Percentiles rank a stretch among this genome's conserved stretches.
Evolutionary conservation across 805 yeast genomes (phyloP).

Genomic region (Wickerhamomyces sydowiorum): DNA sequence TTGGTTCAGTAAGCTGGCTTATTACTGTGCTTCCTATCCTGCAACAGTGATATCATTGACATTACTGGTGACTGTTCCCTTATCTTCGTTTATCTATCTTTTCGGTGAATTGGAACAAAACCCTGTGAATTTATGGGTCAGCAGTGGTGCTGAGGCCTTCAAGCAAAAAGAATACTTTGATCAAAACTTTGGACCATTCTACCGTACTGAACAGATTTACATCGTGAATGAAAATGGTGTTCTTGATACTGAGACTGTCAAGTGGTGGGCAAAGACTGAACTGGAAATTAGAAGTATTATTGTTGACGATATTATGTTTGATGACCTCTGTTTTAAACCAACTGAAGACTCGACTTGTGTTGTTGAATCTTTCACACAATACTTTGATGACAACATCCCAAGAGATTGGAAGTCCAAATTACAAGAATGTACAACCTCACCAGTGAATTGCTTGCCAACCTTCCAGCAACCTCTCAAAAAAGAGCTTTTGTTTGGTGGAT

Average conservation of each 20-base stretch:
- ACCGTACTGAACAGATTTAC: conserved; percentile 79
- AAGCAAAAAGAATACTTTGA: conserved; percentile 68
- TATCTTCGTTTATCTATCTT: conserved; percentile 46
- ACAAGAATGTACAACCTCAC: conserved; percentile 61
- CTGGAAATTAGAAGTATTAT: conserved; percentile 36
- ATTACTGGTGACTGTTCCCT: conserved; percentile 31
- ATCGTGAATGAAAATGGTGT: conserved; percentile 64
- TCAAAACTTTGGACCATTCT: conserved; percentile 84
- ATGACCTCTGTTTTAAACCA: conserved; percentile 81
- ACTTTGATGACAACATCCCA: conserved; percentile 65
- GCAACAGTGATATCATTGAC: conserved; percentile 40
- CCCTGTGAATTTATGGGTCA: conserved; percentile 89
- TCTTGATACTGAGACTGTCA: conserved; percentile 57
- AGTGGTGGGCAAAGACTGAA: conserved; percentile 92
- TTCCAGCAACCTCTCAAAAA: conserved; percentile 87
- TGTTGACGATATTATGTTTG: conserved; percentile 31
- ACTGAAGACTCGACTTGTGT: conserved; percentile 69
- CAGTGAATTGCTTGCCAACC: conserved; percentile 84
- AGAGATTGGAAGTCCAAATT: conserved; percentile 52
- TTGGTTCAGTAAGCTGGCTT: conserved; percentile 46
- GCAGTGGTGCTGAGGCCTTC: conserved; percentile 65
- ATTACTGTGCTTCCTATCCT: conserved; percentile 59
- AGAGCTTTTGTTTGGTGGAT: conserved; percentile 64
- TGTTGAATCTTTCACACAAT: conserved; percentile 84
- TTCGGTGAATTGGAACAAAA: conserved; percentile 62